Conservation (phyloP, 2,329 filamentous ascomycete genomes). For the Phoma sp. region DNA sequence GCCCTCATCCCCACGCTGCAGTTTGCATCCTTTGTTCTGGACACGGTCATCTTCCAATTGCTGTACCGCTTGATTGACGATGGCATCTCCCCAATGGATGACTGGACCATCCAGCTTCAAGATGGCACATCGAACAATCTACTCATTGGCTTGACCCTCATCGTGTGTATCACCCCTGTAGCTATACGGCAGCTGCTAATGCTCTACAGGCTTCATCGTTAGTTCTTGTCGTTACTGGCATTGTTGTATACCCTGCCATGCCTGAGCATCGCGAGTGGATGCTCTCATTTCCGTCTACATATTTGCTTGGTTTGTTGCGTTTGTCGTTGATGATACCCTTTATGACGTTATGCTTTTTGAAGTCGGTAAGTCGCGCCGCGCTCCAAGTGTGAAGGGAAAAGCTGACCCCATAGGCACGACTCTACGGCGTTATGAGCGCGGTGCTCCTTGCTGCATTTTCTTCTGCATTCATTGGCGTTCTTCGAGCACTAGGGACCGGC, state of each 20-base stretch:
- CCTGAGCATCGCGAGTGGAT: constrained; percentile 48
- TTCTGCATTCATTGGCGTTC: constrained; percentile 44
- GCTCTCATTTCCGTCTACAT: constrained; percentile 41
- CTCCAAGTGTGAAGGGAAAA: too few species aligned
- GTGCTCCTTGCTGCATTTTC: constrained; percentile 44
- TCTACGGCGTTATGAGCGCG: constrained; percentile 45
- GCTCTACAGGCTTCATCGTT: constrained; percentile 36
- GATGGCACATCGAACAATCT: constrained; percentile 39
- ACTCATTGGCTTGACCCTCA: constrained; percentile 40
- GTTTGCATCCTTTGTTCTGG: constrained; percentile 38
- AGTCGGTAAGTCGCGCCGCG: constrained; percentile 36
- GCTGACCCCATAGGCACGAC: constrained; percentile 38
- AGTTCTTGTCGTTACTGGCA: constrained; percentile 39
- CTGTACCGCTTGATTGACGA: constrained; percentile 41
- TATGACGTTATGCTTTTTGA: constrained; percentile 46
- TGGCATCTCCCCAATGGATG: constrained; percentile 30
- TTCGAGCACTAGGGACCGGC: constrained; percentile 42
- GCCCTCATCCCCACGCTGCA: constrained; percentile 40
- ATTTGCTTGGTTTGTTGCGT: constrained; percentile 43
- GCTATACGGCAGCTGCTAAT: constrained; percentile 22
- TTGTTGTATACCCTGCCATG: constrained; percentile 39
- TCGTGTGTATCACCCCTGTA: constrained; percentile 24
- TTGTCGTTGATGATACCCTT: constrained; percentile 49
- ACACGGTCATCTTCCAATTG: constrained; percentile 35
- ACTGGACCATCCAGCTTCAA: constrained; percentile 33